Evolutionary conservation across 805 yeast species (phyloP).

Genomic region (Metschnikowia proteae): DNA sequence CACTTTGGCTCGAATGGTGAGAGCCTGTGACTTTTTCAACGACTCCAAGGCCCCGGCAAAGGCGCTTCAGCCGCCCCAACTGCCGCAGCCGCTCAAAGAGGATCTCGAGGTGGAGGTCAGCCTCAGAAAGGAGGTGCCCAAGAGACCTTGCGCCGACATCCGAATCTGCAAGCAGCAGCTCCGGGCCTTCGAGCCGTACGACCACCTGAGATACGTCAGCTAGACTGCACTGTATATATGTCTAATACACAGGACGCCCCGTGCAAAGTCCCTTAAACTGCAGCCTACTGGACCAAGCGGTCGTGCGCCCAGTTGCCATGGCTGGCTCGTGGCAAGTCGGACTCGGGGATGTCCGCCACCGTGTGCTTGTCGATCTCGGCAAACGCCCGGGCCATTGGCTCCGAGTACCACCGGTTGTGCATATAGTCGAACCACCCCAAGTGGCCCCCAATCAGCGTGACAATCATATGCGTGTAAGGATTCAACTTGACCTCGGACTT

Average conservation of each 20-base stretch:
- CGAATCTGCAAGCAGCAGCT: conserved; percentile 2
- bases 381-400: conserved; percentile 34
- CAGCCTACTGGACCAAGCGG: conserved; percentile 19
- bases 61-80: not conserved
- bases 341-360: conserved; percentile 13
- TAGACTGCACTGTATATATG: not conserved
- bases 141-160: not conserved
- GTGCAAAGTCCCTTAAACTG: not conserved
- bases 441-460: conserved; percentile 71
- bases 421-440: conserved; percentile 45
- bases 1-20: conserved; percentile 37
- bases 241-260: not conserved
- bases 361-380: conserved; percentile 29
- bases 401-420: conserved; percentile 38
- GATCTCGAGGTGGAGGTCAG: not conserved
- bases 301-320: conserved; percentile 34
- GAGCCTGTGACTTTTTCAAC: conserved; percentile 30
- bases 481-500: conserved; percentile 45
- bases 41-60: conserved; percentile 11
- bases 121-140: not conserved
- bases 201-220: conserved; percentile 2
- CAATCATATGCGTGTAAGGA: conserved; percentile 55
- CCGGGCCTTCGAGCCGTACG: not conserved
- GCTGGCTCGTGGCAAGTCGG: conserved; percentile 27
- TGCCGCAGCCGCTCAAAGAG: not conserved